phyloP scores from a whole-genome alignment of 2,329 filamentous ascomycete genomes.

The Fusarium tuaranense region DNA sequence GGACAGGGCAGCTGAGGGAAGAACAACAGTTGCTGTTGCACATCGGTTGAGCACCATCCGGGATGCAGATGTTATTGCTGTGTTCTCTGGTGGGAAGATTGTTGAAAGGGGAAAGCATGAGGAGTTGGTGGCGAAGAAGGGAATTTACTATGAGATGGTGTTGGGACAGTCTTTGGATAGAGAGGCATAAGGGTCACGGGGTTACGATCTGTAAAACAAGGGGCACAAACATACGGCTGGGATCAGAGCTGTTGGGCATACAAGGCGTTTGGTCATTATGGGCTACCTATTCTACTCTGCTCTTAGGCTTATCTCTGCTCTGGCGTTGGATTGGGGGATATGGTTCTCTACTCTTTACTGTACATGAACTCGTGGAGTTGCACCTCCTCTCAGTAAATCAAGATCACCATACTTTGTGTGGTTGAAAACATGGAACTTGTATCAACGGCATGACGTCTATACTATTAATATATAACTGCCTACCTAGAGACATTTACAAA shows the following conservation, averaged over 20 bases:
- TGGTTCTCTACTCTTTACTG: not conserved
- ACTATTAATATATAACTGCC: not conserved
- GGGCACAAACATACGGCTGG: not conserved
- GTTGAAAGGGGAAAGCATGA: slow-evolving; percentile 72
- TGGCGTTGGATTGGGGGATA: not conserved
- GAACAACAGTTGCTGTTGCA: slow-evolving; percentile 73
- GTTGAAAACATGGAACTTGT: not conserved
- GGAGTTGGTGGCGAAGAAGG: slow-evolving; percentile 63
- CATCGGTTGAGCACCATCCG: slow-evolving; percentile 68
- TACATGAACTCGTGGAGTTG: not conserved
- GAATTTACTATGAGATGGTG: slow-evolving; percentile 67
- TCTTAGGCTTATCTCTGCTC: not conserved
- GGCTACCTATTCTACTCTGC: not conserved
- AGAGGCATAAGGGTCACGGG: slow-evolving; percentile 34
- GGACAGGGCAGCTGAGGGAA: slow-evolving; percentile 56
- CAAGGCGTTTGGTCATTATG: not conserved
- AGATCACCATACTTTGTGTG: not conserved
- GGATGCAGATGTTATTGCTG: slow-evolving; percentile 72
- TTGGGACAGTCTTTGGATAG: slow-evolving; percentile 56
- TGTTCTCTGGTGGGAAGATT: slow-evolving; percentile 61
- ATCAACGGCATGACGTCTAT: not conserved
- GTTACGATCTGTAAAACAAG: not conserved
- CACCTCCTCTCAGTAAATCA: not conserved
- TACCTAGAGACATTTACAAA: no score
- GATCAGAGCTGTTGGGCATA: not conserved